These are phyloP conservation scores for Monosporozyma aerobia DNA, from an alignment of 805 yeast species.

Conservation along the genomic window DNA sequence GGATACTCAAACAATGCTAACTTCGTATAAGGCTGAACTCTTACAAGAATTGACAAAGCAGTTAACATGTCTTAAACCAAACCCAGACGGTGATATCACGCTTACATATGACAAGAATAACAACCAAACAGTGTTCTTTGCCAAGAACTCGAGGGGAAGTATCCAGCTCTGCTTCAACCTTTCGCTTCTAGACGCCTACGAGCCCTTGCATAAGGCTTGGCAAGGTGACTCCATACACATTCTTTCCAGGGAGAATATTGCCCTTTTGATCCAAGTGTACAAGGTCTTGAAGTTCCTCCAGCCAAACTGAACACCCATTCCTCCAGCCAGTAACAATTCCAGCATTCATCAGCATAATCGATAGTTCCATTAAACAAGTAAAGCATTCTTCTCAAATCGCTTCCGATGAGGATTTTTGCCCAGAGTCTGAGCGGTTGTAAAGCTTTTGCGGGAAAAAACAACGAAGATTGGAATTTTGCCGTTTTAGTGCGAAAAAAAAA, in stretches of 20 bases:
- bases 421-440: no score
- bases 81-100: neutral
- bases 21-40: neutral
- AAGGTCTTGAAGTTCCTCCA: neutral
- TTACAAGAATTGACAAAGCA: neutral
- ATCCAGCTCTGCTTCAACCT: neutral
- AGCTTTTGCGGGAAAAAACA: neutral
- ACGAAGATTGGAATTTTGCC: neutral
- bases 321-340: neutral
- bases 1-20: neutral
- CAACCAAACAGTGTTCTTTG: neutral
- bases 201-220: constrained; percentile 1
- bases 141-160: neutral
- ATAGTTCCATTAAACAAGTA: neutral
- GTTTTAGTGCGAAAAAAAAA: neutral
- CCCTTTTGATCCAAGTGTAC: neutral
- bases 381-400: neutral
- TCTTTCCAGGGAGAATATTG: neutral
- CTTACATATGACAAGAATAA: neutral
- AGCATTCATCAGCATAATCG: neutral
- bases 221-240: neutral
- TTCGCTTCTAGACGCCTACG: neutral
- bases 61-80: neutral
- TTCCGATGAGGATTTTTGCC: neutral
- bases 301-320: neutral